Base-by-base conservation (phyloP, 2,329 filamentous ascomycete species). In the Lasiodiplodia citricola region DNA sequence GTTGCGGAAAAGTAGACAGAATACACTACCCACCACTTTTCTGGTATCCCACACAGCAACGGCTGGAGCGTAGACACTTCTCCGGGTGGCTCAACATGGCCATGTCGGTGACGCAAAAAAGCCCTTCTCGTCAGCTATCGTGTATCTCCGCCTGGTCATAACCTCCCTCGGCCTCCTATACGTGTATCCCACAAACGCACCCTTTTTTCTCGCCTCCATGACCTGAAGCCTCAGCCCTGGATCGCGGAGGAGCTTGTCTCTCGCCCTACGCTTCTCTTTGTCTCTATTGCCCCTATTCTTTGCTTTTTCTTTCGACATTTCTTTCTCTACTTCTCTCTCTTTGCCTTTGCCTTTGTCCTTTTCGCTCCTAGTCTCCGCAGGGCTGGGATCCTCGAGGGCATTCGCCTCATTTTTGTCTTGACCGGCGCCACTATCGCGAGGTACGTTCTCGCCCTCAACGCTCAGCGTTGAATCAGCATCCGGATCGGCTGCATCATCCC, bases 121-220 rank as follows among this genome's bases (percentile, higher is more conserved):
- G 7, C 25, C 21, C 41, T 28, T 23, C 7, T 63, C 58, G 4
- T 50, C 18, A 11, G 41, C 41, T 7, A 14, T 18, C 41, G 11
- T 28, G 18, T 18, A 63, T 31, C 28, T 7, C 47, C 13, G 8
- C 13, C 60, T 58, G 13, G 38, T 35, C 25, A 50, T 21, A 11
- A 64, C 25, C 51, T 68, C 67, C 11, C 31, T 65, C 25, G 84
- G 84, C 57, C 89, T 83, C 14, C 89, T 87, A 84, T 96, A 98
- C 2, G 92, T 93, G 77, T 99, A 99, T 0, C 95, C 95, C 70
- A 96, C 80, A 79, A 98, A 98, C 0, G 93, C 94, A 31, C 88
- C 91, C 77, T 87, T 87, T 80, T 95, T 97, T 69, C 96, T 87
- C 71, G 96, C 86, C 72, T 92, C 89, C 79, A 98, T 83, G n/a